Evolutionary conservation across 805 yeast genomes (phyloP).

Genomic region (Hanseniaspora vineae): DNA sequence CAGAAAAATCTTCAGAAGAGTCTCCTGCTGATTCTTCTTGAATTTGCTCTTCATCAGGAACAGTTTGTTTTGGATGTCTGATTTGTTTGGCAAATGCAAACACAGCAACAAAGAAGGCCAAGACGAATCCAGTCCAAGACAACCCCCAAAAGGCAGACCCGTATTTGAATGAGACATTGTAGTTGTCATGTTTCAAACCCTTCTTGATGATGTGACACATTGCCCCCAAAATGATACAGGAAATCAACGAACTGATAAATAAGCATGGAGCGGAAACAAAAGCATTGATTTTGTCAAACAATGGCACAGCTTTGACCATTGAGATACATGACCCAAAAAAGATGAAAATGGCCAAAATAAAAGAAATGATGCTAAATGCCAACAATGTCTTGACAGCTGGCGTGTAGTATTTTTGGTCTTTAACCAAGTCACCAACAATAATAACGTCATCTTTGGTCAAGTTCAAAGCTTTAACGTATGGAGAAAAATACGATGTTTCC

Average conservation of each 20-base stretch:
- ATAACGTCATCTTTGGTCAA: conserved; percentile 16
- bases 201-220: conserved; percentile 19
- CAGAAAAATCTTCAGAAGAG: not conserved
- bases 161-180: conserved; percentile 15
- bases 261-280: conserved; percentile 8
- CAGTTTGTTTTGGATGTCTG: conserved; percentile 1
- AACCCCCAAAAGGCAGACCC: conserved; percentile 19
- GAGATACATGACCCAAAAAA: conserved; percentile 6
- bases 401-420: conserved; percentile 19
- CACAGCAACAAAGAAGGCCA: conserved; percentile 13
- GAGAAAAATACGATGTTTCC: conserved; percentile 18
- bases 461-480: conserved; percentile 19
- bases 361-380: conserved; percentile 17
- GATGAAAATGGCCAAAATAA: conserved; percentile 14
- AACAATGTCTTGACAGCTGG: conserved; percentile 22
- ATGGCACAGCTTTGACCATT: not conserved
- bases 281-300: conserved; percentile 6
- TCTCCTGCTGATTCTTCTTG: not conserved
- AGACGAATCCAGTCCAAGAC: conserved; percentile 19
- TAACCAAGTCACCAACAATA: conserved; percentile 18
- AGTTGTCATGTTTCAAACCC: conserved; percentile 21
- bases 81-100: conserved; percentile 1
- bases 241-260: conserved; percentile 17
- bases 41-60: not conserved
- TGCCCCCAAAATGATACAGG: conserved; percentile 18